phyloP scores from a whole-genome alignment of 169 alveolate species.

The Plasmodium falciparum region DNA sequence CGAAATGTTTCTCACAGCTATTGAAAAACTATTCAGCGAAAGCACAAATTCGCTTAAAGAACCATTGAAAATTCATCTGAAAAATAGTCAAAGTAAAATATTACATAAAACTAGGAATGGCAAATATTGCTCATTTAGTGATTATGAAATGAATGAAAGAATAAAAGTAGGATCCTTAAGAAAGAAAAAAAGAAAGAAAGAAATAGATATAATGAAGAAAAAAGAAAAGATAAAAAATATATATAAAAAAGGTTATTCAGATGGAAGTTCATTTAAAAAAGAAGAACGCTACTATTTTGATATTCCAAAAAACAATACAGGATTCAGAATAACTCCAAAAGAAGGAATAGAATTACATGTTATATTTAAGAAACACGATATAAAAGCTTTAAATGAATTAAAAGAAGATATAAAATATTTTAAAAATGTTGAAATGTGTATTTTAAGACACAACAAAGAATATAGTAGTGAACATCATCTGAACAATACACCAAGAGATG shows the following conservation, averaged over 20 bases:
- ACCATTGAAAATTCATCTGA: not conserved
- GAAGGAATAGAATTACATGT: slow-evolving; percentile 80
- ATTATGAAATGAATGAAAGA: slow-evolving; percentile 56
- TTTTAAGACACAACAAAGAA: slow-evolving; percentile 32
- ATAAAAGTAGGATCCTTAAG: slow-evolving; percentile 31
- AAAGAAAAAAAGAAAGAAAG: slow-evolving; percentile 1
- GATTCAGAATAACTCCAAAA: slow-evolving; percentile 78
- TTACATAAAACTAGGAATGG: not conserved
- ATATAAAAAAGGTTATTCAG: not conserved
- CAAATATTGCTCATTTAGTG: slow-evolving; percentile 34
- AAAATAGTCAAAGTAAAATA: slow-evolving; percentile 10
- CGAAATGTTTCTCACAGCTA: slow-evolving; percentile 40
- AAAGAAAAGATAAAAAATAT: not conserved
- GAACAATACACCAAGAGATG: slow-evolving; percentile 20
- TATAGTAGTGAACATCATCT: slow-evolving; percentile 1
- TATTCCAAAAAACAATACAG: slow-evolving; percentile 47
- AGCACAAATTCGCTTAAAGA: slow-evolving; percentile 12
- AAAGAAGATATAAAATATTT: slow-evolving; percentile 47
- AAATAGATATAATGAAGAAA: not conserved
- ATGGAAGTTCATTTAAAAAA: not conserved
- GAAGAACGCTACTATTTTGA: slow-evolving; percentile 50
- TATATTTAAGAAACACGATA: slow-evolving; percentile 79
- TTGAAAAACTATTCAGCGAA: slow-evolving; percentile 28
- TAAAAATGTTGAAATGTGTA: slow-evolving; percentile 43
- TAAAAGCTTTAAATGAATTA: slow-evolving; percentile 76